A percentile compares a stretch with the other conserved stretches of the same genome.
These are phyloP conservation scores for Rubia tinctorum DNA, from an alignment of 305 asterid species.

Conservation along the genomic window DNA sequence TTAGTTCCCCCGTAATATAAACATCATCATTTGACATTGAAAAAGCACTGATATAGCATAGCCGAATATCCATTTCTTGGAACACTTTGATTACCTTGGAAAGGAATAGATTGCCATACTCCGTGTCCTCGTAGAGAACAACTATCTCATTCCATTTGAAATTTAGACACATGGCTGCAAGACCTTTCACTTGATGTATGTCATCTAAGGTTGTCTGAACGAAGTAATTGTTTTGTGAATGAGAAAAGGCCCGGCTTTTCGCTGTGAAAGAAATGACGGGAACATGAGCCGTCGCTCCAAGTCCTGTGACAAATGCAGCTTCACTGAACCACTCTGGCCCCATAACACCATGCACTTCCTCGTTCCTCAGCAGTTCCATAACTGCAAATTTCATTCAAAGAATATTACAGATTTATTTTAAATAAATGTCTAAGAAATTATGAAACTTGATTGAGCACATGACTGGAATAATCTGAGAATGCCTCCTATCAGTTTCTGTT, in stretches of 20 bases:
- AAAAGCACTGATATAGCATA: constrained; percentile 22
- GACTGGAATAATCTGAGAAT: background rate
- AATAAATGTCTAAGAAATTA: too few species aligned
- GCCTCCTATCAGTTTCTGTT: background rate
- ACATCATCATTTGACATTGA: constrained; percentile 20
- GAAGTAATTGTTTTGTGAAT: constrained; percentile 20
- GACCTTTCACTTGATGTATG: constrained; percentile 33
- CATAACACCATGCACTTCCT: constrained; percentile 33
- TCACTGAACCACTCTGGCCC: constrained; percentile 30
- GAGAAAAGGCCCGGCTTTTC: constrained; percentile 25
- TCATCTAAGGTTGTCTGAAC: constrained; percentile 43
- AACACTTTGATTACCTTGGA: constrained; percentile 30
- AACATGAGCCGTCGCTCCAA: constrained; percentile 28
- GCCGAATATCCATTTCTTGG: constrained; percentile 27
- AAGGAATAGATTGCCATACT: constrained; percentile 32
- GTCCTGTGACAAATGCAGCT: constrained; percentile 23
- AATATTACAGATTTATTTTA: background rate
- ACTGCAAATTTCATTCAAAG: constrained; percentile 22
- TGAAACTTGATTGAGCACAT: background rate
- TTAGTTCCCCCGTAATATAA: constrained; percentile 19
- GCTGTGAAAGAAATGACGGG: constrained; percentile 44
- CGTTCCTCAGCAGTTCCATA: constrained; percentile 31
- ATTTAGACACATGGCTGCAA: constrained; percentile 33
- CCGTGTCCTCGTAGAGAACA: constrained; percentile 39
- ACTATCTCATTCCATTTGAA: constrained; percentile 39